These are phyloP conservation scores for Fusarium cicatricum DNA, from an alignment of 2,329 filamentous ascomycete species.

Conservation along the genomic window DNA sequence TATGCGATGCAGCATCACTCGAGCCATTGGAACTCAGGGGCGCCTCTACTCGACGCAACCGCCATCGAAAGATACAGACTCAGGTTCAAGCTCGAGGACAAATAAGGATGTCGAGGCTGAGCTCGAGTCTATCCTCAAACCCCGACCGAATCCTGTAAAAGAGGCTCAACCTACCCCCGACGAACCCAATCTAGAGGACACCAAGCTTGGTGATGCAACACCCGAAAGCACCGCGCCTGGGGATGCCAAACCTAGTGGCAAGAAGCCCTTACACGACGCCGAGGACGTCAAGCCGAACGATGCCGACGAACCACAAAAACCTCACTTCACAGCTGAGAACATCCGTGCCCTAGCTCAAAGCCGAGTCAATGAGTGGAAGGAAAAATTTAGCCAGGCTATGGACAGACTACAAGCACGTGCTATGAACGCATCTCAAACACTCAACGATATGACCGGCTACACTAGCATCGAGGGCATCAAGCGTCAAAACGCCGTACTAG, in stretches of 20 bases:
- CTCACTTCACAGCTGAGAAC: conserved; percentile 23
- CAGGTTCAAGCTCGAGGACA: conserved; percentile 15
- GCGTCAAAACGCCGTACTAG: conserved; percentile 74
- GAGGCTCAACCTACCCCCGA: conserved; percentile 16
- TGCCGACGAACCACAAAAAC: conserved; percentile 8
- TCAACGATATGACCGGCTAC: conserved; percentile 96
- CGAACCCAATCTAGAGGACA: conserved; percentile 14
- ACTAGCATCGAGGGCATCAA: conserved; percentile 89
- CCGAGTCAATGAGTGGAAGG: conserved; percentile 46
- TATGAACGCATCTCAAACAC: conserved; percentile 82
- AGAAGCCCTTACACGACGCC: not conserved
- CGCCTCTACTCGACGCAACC: conserved; percentile 42
- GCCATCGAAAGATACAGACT: conserved; percentile 30
- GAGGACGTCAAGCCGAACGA: conserved; percentile 10
- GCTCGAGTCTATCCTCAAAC: conserved; percentile 32
- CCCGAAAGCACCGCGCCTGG: not conserved
- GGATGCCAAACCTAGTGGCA: conserved; percentile 4
- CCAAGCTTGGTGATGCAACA: conserved; percentile 1
- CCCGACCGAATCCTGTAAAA: conserved; percentile 22
- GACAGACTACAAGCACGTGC: conserved; percentile 88
- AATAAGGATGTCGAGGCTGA: conserved; percentile 30
- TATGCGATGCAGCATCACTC: conserved; percentile 30
- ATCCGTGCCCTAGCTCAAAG: conserved; percentile 47
- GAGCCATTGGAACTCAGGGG: conserved; percentile 30
- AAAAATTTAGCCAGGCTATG: conserved; percentile 67